A percentile compares a stretch with the other conserved stretches of the same genome.
Evolutionary conservation across 2,329 filamentous ascomycete species (phyloP).

Genomic region (Myriosclerotinia curreyana): DNA sequence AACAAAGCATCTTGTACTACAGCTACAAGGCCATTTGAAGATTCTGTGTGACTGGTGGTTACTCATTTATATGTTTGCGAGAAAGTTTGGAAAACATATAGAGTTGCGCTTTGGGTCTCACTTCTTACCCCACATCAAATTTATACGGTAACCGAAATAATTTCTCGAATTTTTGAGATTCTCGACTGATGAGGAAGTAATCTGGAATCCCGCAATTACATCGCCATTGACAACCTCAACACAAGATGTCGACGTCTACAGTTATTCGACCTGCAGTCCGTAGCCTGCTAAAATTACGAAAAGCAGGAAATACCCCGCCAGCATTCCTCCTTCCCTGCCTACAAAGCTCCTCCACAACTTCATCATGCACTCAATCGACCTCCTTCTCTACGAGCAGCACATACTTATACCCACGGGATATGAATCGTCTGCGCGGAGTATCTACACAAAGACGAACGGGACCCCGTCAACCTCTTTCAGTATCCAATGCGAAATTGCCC

Average conservation of each 20-base stretch:
- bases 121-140: not conserved
- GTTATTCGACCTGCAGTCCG: slow-evolving; percentile 32
- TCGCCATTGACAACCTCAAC: slow-evolving; percentile 27
- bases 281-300: slow-evolving; percentile 27
- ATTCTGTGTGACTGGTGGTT: slow-evolving; percentile 8
- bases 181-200: slow-evolving; percentile 14
- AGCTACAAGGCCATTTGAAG: not conserved
- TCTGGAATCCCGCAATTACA: slow-evolving; percentile 13
- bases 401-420: slow-evolving; percentile 54
- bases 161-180: slow-evolving; percentile 27
- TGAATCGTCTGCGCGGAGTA: slow-evolving; percentile 76
- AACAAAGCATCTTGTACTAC: slow-evolving; percentile 19
- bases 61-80: slow-evolving; percentile 13
- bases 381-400: slow-evolving; percentile 38
- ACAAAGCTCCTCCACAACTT: slow-evolving; percentile 21
- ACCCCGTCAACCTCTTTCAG: slow-evolving; percentile 68
- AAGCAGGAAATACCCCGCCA: slow-evolving; percentile 29
- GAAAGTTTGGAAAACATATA: not conserved
- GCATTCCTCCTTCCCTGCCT: slow-evolving; percentile 39
- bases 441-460: slow-evolving; percentile 78
- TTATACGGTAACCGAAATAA: slow-evolving; percentile 16
- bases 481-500: slow-evolving; percentile 70
- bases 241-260: slow-evolving; percentile 36
- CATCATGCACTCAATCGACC: slow-evolving; percentile 31
- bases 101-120: slow-evolving; percentile 10